Conservation (phyloP, 768 basidiomycete species). For the Naganishia vaughanmartiniae region DNA sequence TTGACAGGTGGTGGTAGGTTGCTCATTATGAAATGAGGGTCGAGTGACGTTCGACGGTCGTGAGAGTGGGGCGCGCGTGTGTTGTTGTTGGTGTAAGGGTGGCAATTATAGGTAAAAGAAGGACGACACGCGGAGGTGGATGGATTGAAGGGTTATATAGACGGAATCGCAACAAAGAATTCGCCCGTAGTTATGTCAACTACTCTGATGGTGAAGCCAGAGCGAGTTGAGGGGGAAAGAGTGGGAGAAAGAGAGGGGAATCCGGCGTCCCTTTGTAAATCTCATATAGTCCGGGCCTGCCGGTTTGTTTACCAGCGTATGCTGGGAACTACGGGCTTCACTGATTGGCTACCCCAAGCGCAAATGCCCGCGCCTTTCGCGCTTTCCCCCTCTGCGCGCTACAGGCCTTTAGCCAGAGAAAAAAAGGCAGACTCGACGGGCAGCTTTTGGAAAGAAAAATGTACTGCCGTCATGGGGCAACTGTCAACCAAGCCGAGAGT, state of each 20-base stretch:
- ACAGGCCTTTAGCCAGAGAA: not conserved
- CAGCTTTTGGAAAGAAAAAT: not conserved
- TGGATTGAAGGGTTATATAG: not conserved
- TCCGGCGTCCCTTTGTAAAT: conserved; percentile 18
- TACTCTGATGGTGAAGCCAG: conserved; percentile 16
- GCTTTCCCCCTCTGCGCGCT: not conserved
- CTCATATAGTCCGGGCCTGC: conserved; percentile 19
- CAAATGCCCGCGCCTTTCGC: not conserved
- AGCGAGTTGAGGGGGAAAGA: conserved; percentile 10
- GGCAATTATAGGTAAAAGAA: conserved; percentile 22
- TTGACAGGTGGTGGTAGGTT: conserved; percentile 11
- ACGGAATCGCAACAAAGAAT: conserved; percentile 18
- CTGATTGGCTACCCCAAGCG: conserved; percentile 2
- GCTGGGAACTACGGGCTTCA: not conserved
- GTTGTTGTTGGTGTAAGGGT: not conserved
- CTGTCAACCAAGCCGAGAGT: not conserved
- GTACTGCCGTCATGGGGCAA: conserved; percentile 4
- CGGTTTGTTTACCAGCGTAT: conserved; percentile 18
- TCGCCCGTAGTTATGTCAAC: conserved; percentile 22
- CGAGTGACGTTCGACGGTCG: conserved; percentile 14
- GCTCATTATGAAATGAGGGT: conserved; percentile 8
- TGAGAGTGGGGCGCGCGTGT: not conserved
- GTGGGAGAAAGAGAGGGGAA: not conserved
- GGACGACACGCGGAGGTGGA: conserved; percentile 3
- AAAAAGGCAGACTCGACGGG: not conserved